A percentile compares a stretch with the other conserved stretches of the same genome.
Evolutionary conservation across 1,284 basidiomycete genomes (phyloP).

Genomic region (Moesziomyces sp.): DNA sequence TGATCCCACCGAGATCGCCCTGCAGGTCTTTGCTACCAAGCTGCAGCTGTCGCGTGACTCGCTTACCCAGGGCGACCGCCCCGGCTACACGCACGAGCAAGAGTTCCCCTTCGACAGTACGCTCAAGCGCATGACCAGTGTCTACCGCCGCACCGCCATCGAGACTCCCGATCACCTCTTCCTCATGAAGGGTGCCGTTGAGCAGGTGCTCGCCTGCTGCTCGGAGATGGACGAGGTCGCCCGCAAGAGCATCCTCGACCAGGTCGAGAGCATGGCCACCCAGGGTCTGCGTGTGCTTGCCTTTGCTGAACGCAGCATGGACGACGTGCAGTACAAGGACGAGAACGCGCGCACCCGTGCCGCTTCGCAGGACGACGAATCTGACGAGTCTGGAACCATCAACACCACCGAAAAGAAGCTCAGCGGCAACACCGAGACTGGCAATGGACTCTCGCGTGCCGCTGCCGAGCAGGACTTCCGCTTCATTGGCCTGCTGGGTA

Average conservation of each 20-base stretch:
- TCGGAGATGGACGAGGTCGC: slow-evolving; percentile 37
- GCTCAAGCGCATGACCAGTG: slow-evolving; percentile 59
- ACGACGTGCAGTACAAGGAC: slow-evolving; percentile 28
- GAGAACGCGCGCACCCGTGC: slow-evolving; percentile 44
- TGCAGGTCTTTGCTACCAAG: slow-evolving; percentile 56
- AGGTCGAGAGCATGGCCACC: slow-evolving; percentile 58
- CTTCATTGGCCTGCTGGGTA: slow-evolving; percentile 61
- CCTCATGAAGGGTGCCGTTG: slow-evolving; percentile 63
- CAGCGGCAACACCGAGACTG: slow-evolving; percentile 5
- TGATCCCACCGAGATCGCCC: slow-evolving; percentile 61
- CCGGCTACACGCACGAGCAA: slow-evolving; percentile 38
- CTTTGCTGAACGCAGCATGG: slow-evolving; percentile 57
- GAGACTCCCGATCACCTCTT: slow-evolving; percentile 19
- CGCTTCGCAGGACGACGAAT: slow-evolving; percentile 22
- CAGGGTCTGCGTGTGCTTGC: slow-evolving; percentile 61
- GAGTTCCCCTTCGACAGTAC: slow-evolving; percentile 62
- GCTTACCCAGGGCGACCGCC: slow-evolving; percentile 21
- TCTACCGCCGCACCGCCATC: slow-evolving; percentile 34
- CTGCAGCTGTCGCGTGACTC: slow-evolving; percentile 42
- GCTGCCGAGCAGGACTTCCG: slow-evolving; percentile 54
- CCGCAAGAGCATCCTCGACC: slow-evolving; percentile 43
- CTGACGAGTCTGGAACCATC: slow-evolving; percentile 34
- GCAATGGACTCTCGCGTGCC: slow-evolving; percentile 41
- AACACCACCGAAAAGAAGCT: slow-evolving; percentile 36
- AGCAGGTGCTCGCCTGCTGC: slow-evolving; percentile 58